phyloP scores from a whole-genome alignment of 2,329 filamentous ascomycete species.

The Lasiodiplodia theobromae region DNA sequence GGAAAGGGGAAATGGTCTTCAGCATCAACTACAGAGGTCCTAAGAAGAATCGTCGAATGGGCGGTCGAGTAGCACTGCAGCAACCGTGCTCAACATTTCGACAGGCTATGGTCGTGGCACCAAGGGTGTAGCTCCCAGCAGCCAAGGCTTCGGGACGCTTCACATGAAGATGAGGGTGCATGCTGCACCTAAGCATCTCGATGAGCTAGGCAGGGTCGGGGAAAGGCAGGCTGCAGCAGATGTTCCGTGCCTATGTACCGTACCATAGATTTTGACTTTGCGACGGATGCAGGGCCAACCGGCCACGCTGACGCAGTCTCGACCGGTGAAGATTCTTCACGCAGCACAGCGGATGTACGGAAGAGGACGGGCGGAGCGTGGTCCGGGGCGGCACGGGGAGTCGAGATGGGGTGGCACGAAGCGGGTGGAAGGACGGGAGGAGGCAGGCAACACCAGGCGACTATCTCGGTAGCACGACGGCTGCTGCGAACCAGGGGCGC shows the following conservation, averaged over 20 bases:
- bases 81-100: conserved; percentile 5
- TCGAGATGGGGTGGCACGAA: not conserved
- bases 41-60: not conserved
- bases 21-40: not conserved
- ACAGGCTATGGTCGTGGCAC: conserved; percentile 7
- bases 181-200: conserved; percentile 11
- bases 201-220: not conserved
- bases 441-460: conserved; percentile 6
- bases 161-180: conserved; percentile 14
- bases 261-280: not conserved
- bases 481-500: not conserved
- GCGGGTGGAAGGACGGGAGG: conserved; percentile 23
- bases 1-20: not conserved
- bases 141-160: conserved; percentile 11
- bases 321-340: not conserved
- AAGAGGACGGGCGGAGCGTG: not conserved
- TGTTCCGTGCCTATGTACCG: not conserved
- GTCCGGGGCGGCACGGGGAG: conserved; percentile 6
- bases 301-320: not conserved
- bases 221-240: not conserved
- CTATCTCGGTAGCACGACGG: conserved; percentile 5
- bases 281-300: not conserved
- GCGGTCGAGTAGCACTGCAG: conserved; percentile 4
- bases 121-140: not conserved
- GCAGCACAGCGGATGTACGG: conserved; percentile 1